These are phyloP conservation scores for Lodderomyces parapsilosis DNA, from an alignment of 1,139 yeast genomes.

Conservation along the genomic window DNA sequence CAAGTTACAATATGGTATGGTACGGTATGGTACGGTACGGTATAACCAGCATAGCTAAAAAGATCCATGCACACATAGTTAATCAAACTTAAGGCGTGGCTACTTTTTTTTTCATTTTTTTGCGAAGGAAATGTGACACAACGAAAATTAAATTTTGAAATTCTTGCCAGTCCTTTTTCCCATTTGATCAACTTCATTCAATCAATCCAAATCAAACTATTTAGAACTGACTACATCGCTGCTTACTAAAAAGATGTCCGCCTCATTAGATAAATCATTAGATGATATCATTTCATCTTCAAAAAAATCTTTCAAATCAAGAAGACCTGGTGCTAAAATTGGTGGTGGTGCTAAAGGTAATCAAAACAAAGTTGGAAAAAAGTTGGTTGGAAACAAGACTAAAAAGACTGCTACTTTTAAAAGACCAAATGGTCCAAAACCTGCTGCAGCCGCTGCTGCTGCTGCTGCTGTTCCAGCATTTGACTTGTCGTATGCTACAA, in stretches of 20 bases:
- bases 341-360: conserved; percentile 20
- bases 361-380: conserved; percentile 31
- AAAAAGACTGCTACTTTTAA: conserved; percentile 37
- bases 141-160: background rate
- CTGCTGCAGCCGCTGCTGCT: conserved; percentile 3
- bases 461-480: conserved; percentile 29
- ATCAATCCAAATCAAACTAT: background rate
- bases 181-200: background rate
- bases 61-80: background rate
- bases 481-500: conserved; percentile 62
- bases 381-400: conserved; percentile 24
- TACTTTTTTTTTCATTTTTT: background rate
- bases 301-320: conserved; percentile 31
- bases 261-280: conserved; percentile 81
- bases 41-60: too few relatives aligned
- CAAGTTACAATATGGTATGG: too few relatives aligned
- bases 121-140: background rate
- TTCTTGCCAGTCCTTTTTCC: background rate
- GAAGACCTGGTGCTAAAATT: conserved; percentile 29
- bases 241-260: conserved; percentile 29
- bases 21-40: too few relatives aligned
- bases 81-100: too few relatives aligned
- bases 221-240: background rate
- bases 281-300: conserved; percentile 86
- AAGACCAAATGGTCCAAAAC: conserved; percentile 32